A percentile compares a stretch with the other conserved stretches of the same genome.
phyloP scores from a whole-genome alignment of 2,329 filamentous ascomycete genomes.

The Colletotrichum siamense region DNA sequence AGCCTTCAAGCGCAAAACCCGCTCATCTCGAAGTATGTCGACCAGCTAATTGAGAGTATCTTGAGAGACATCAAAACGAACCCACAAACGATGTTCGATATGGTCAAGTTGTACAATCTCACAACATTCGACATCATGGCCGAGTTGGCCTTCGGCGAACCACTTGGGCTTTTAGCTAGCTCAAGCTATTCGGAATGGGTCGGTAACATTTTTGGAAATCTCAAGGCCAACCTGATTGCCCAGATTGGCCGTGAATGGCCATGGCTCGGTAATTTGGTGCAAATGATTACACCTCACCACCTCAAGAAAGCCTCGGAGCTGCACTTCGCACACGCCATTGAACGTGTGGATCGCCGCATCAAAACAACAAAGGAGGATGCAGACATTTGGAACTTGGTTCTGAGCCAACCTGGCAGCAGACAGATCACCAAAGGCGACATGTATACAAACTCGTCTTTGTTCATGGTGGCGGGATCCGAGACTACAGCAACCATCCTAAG shows the following conservation, averaged over 20 bases:
- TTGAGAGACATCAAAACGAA: not conserved
- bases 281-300: not conserved
- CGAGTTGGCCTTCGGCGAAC: not conserved
- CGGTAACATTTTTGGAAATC: not conserved
- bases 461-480: not conserved
- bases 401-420: not conserved
- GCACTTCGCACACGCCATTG: not conserved
- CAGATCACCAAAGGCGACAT: not conserved
- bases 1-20: not conserved
- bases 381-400: not conserved
- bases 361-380: not conserved
- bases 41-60: not conserved
- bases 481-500: not conserved
- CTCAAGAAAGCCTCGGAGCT: not conserved
- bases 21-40: not conserved
- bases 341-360: not conserved
- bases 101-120: not conserved
- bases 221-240: not conserved
- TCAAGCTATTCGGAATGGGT: not conserved
- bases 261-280: not conserved
- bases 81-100: not conserved
- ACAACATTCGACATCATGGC: not conserved
- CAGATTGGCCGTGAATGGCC: not conserved
- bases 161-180: not conserved
- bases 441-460: not conserved